phyloP scores from a whole-genome alignment of 225 moss, liverwort and hornwort species.

The Polytrichum formosum region DNA sequence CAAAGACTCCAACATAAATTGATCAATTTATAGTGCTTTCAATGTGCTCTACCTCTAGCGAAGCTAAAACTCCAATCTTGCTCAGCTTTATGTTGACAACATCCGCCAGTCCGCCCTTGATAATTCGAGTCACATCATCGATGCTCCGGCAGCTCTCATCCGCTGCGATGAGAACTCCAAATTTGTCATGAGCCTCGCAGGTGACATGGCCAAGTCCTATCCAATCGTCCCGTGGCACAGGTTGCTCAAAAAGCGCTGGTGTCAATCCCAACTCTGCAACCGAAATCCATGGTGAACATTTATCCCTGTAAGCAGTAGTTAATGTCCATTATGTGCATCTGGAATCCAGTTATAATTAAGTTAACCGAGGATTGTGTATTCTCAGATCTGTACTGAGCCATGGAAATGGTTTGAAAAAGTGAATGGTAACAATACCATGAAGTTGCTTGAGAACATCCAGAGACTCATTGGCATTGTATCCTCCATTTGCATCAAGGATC shows the following conservation, averaged over 20 bases:
- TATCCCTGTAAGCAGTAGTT: neutral
- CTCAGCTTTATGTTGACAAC: slow-evolving; percentile 81
- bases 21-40: neutral
- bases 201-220: slow-evolving; percentile 62
- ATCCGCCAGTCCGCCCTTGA: slow-evolving; percentile 55
- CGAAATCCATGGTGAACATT: slow-evolving; percentile 2
- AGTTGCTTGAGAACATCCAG: slow-evolving; percentile 74
- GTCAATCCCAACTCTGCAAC: slow-evolving; percentile 59
- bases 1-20: too few relatives aligned
- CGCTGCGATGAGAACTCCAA: slow-evolving; percentile 75
- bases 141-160: slow-evolving; percentile 86
- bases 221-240: slow-evolving; percentile 82
- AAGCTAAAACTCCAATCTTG: slow-evolving; percentile 76
- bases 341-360: too few relatives aligned
- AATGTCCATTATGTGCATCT: too few relatives aligned
- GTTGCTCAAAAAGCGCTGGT: slow-evolving; percentile 77
- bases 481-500: slow-evolving; percentile 85
- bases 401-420: neutral
- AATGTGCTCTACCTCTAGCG: slow-evolving; percentile 48
- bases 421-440: slow-evolving; percentile 44
- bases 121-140: slow-evolving; percentile 59
- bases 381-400: neutral
- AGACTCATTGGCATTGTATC: slow-evolving; percentile 60
- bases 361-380: too few relatives aligned
- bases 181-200: slow-evolving; percentile 56